Conservation (phyloP, 768 basidiomycete genomes). For the Pleurotus djamor region DNA sequence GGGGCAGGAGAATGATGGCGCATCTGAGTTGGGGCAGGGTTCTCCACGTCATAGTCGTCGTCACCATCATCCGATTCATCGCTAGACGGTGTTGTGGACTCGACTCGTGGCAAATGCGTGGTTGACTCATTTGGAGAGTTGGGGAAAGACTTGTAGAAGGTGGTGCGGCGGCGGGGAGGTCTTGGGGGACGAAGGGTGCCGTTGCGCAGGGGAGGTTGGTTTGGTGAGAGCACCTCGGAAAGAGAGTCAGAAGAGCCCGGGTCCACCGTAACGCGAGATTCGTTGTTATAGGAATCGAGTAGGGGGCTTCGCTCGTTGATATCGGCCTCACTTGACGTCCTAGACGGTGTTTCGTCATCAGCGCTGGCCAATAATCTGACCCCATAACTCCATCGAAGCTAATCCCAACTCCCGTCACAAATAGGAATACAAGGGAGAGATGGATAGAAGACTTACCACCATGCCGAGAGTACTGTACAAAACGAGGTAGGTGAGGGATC, state of each 20-base stretch:
- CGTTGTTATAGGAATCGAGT: conserved; percentile 21
- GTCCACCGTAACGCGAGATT: conserved; percentile 11
- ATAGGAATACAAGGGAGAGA: neutral
- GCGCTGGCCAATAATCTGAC: conserved; percentile 78
- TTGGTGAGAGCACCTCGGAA: conserved; percentile 1
- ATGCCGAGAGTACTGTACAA: conserved; percentile 94
- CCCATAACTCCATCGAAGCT: conserved; percentile 94
- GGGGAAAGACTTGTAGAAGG: conserved; percentile 67
- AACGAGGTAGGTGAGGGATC: conserved; percentile 87
- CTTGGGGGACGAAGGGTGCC: conserved; percentile 10
- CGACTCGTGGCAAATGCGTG: neutral
- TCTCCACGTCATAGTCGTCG: conserved; percentile 15
- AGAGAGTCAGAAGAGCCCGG: conserved; percentile 1
- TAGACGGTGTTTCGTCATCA: conserved; percentile 35
- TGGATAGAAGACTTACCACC: conserved; percentile 73
- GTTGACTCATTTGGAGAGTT: conserved; percentile 49
- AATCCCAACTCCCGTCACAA: neutral
- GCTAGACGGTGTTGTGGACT: too few species aligned
- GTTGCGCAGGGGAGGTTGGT: conserved; percentile 4
- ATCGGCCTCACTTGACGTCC: conserved; percentile 16
- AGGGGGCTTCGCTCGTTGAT: conserved; percentile 34
- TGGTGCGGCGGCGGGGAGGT: conserved; percentile 25
- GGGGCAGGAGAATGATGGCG: neutral
- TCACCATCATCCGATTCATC: conserved; percentile 20
- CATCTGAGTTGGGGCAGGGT: conserved; percentile 8